Conservation (phyloP, 495 filamentous ascomycete species). For the Penicillium pulvis region DNA sequence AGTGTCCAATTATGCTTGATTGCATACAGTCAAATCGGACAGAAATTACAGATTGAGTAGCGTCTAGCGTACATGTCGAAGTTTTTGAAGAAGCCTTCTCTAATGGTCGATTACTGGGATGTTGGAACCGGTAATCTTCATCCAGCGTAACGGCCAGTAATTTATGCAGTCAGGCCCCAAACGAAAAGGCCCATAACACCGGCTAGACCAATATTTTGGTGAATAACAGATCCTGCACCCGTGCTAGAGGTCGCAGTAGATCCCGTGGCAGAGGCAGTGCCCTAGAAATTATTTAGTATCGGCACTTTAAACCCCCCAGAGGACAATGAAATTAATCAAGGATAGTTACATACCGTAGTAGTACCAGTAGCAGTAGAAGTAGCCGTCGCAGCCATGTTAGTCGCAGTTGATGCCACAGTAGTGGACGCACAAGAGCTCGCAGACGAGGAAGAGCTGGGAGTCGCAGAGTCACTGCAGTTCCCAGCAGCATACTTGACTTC, state of each 20-base stretch:
- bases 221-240: slow-evolving; percentile 3
- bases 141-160: neutral
- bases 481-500: slow-evolving; percentile 34
- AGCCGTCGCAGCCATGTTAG: neutral
- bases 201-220: slow-evolving; percentile 7
- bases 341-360: neutral
- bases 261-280: neutral
- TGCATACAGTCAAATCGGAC: neutral
- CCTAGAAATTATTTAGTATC: neutral
- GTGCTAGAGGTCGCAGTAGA: slow-evolving; percentile 4
- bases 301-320: neutral
- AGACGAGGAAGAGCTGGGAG: slow-evolving; percentile 30
- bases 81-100: neutral
- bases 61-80: neutral
- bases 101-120: neutral
- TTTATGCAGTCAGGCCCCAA: slow-evolving; percentile 1
- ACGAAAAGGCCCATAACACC: slow-evolving; percentile 1
- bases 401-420: slow-evolving; percentile 6
- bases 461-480: slow-evolving; percentile 41
- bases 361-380: slow-evolving; percentile 3
- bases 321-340: neutral
- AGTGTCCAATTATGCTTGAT: slow-evolving; percentile 27
- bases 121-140: neutral
- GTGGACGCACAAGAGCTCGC: slow-evolving; percentile 15
- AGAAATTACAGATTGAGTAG: neutral